Conservation (phyloP, 2,329 filamentous ascomycete genomes). For the Pezicula carpinea region DNA sequence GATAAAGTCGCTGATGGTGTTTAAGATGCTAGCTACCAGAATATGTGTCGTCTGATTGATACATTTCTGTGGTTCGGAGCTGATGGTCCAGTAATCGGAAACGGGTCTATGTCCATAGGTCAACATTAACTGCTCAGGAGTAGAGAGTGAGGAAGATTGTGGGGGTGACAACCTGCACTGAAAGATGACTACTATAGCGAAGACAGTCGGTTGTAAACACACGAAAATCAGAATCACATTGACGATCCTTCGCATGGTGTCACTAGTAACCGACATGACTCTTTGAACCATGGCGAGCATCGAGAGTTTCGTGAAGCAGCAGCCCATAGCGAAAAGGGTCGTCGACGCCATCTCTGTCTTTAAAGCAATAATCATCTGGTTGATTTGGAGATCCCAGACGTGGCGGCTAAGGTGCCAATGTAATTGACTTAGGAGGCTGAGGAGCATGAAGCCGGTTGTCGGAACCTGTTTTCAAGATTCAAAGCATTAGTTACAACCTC, state of each 20-base stretch:
- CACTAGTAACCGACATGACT: background rate
- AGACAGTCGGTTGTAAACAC: background rate
- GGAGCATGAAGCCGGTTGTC: background rate
- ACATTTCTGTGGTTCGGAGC: slow-evolving; percentile 30
- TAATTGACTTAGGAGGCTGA: background rate
- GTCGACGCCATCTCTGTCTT: background rate
- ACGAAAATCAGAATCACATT: background rate
- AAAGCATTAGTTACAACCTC: background rate
- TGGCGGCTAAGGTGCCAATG: background rate
- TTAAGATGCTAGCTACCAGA: slow-evolving; percentile 49
- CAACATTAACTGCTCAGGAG: background rate
- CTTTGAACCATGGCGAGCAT: background rate
- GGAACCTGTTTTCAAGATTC: too few species aligned
- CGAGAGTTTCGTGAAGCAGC: background rate
- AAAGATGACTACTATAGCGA: background rate
- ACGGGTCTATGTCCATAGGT: slow-evolving; percentile 29
- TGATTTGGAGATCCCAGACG: background rate
- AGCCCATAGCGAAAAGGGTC: background rate
- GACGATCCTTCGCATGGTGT: background rate
- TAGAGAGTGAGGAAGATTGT: background rate
- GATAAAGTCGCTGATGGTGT: slow-evolving; percentile 53
- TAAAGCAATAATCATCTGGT: background rate
- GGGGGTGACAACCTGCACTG: background rate
- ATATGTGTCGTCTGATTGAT: slow-evolving; percentile 46
- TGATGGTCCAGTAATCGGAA: slow-evolving; percentile 32